A percentile compares a stretch with the other conserved stretches of the same genome.
Conservation (phyloP, 129 eudicot species). For the Helichrysum umbraculigerum region DNA sequence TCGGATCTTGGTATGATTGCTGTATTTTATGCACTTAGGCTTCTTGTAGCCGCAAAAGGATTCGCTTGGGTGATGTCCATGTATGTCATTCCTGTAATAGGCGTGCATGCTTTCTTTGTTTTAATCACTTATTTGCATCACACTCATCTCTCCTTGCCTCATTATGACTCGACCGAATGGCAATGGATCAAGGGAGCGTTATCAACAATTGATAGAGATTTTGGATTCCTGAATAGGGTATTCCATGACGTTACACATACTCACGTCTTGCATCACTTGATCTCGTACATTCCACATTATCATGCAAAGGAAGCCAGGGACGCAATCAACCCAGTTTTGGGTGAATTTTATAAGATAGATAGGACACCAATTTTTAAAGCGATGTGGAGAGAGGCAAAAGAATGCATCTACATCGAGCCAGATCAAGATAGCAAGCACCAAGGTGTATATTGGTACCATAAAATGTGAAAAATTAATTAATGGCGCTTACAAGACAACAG, state of each 20-base stretch:
- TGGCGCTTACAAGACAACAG: neutral
- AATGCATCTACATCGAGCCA: neutral
- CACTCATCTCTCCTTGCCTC: neutral
- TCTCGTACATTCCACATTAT: neutral
- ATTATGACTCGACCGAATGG: neutral
- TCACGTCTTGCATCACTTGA: neutral
- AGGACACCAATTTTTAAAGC: neutral
- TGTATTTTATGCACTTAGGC: neutral
- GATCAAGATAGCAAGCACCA: neutral
- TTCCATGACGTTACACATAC: neutral
- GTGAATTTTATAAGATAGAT: neutral
- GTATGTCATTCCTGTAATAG: neutral
- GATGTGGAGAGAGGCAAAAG: neutral
- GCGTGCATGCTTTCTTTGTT: neutral
- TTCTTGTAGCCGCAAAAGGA: neutral
- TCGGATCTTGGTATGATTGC: constrained; percentile 2
- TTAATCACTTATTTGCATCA: neutral
- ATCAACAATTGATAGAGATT: neutral
- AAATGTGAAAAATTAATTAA: neutral
- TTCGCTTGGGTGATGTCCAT: neutral
- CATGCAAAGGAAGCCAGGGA: neutral
- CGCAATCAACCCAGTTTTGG: neutral
- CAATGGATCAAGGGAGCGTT: neutral
- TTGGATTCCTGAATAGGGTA: neutral
- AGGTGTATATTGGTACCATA: neutral